These are phyloP conservation scores for Skeletonema tropicum DNA, from an alignment of 108 stramenopile genomes.

Conservation along the genomic window DNA sequence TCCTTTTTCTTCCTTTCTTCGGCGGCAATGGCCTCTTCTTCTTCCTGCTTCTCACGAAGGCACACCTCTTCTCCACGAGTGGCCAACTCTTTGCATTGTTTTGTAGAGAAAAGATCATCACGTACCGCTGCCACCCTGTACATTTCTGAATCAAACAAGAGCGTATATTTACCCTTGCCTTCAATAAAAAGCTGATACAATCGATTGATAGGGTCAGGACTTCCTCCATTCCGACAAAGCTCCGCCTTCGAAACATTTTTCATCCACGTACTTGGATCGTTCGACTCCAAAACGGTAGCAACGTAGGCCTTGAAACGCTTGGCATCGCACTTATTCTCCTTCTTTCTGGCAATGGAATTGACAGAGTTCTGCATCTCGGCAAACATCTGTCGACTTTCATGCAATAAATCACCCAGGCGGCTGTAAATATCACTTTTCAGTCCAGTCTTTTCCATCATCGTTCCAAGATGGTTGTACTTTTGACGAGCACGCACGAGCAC, in stretches of 20 bases:
- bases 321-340: constrained; percentile 35
- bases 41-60: constrained; percentile 35
- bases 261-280: constrained; percentile 43
- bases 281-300: constrained; percentile 41
- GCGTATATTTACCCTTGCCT: constrained; percentile 39
- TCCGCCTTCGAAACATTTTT: constrained; percentile 15
- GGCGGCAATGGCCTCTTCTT: constrained; percentile 31
- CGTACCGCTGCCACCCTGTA: constrained; percentile 30
- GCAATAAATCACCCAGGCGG: constrained; percentile 13
- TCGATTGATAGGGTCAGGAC: constrained; percentile 32
- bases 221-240: constrained; percentile 36
- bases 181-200: constrained; percentile 56
- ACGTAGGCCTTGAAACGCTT: constrained; percentile 46
- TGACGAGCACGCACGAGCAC: constrained; percentile 38
- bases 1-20: constrained; percentile 20
- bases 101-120: constrained; percentile 39
- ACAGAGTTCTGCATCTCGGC: constrained; percentile 18
- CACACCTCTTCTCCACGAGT: constrained; percentile 20
- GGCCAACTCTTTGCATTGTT: constrained; percentile 46
- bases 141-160: constrained; percentile 46
- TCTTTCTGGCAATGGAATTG: constrained; percentile 7
- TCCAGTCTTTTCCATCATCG: constrained; percentile 11
- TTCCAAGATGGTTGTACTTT: constrained; percentile 12
- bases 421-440: constrained; percentile 20
- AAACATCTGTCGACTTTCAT: constrained; percentile 29